Evolutionary conservation across 345 rosid genomes (phyloP), one percentile per base, ranked within the genome.

Genomic region (Crucihimalaya himalaica): DNA sequence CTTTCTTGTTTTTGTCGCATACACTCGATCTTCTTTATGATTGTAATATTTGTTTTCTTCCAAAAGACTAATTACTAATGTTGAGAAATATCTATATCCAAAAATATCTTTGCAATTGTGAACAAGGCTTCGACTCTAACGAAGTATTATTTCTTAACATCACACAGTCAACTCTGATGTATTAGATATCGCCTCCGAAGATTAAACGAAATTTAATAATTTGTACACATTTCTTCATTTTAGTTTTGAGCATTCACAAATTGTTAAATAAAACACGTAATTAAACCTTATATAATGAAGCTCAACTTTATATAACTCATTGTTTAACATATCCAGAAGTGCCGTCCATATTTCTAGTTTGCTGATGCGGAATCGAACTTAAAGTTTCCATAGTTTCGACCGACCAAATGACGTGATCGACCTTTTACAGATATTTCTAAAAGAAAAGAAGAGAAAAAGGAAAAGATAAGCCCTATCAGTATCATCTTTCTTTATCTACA

Each of bases 1-100:
- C 67, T 74, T 66, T 23, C 39, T 32, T 64, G 57, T 73, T 55
- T 25, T n/a, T n/a, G n/a, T n/a, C n/a, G n/a, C n/a, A n/a, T n/a
- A n/a, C n/a, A n/a, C n/a, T n/a, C n/a, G n/a, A n/a, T n/a, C n/a
- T n/a, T n/a, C 8, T 25, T 34, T 52, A 6, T 42, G 8, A 8
- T 56, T 65, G 71, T 34, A 34, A 54, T 64, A 32, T 54, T 42
- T 53, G 14, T n/a, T 10, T 67, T 54, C 14, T 55, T 19, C 40
- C 12, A 40, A 71, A 61, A 23, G 53, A 50, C 40, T 4, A 20
- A 21, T 32, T 21, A n/a, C n/a, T n/a, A 21, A 21, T 21, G 40
- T 16, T 31, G 8, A 31, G 9, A 61, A 62, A n/a, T 40, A 32
- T 31, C 32, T 20, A 4, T 21, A 21, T 21, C 2, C 23, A 21